These are phyloP conservation scores for Elsinoe australis DNA, from an alignment of 2,329 filamentous ascomycete species.

Conservation along the genomic window DNA sequence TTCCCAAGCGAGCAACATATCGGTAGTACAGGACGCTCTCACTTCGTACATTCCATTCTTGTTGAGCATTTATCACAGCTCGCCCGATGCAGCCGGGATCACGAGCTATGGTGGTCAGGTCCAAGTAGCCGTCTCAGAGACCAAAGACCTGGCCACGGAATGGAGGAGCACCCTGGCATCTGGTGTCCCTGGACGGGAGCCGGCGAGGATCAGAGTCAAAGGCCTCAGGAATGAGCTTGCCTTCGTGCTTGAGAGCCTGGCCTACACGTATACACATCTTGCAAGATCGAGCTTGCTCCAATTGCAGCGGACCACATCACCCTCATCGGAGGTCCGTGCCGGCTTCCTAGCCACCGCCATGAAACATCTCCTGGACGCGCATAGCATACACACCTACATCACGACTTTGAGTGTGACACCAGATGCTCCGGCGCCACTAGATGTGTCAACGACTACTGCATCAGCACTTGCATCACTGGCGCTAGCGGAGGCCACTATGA, in stretches of 20 bases:
- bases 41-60: constrained; percentile 79
- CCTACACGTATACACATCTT: constrained; percentile 62
- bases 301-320: constrained; percentile 59
- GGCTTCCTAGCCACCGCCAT: constrained; percentile 66
- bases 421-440: constrained; percentile 29
- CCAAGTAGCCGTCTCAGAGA: constrained; percentile 54
- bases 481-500: constrained; percentile 78
- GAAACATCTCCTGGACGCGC: constrained; percentile 67
- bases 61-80: constrained; percentile 64
- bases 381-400: constrained; percentile 69
- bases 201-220: constrained; percentile 58
- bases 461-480: constrained; percentile 52
- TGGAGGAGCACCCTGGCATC: constrained; percentile 75
- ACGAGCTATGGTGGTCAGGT: constrained; percentile 13
- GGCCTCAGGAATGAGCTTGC: constrained; percentile 76
- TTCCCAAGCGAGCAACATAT: constrained; percentile 63
- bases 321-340: constrained; percentile 58
- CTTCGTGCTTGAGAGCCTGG: constrained; percentile 70
- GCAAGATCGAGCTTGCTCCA: constrained; percentile 66
- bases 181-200: constrained; percentile 57
- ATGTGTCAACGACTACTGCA: constrained; percentile 39
- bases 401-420: constrained; percentile 36
- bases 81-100: constrained; percentile 43
- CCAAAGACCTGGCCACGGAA: constrained; percentile 51
- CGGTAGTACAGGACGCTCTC: constrained; percentile 59